Evolutionary conservation across 1,139 yeast genomes (phyloP).

Genomic region (Suhomyces wounanorum): DNA sequence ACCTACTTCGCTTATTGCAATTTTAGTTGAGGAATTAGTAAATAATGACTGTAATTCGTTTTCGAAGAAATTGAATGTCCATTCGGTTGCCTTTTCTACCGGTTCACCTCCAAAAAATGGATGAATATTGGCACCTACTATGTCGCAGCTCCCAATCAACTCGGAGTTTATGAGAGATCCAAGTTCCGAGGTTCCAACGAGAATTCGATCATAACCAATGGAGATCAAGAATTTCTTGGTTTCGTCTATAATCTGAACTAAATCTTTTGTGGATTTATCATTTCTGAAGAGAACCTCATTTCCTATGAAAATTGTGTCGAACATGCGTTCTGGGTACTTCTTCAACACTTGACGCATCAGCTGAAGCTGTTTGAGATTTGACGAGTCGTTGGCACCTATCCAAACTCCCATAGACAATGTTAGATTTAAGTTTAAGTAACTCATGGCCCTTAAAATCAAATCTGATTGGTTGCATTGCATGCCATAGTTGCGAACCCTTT

Average conservation of each 20-base stretch:
- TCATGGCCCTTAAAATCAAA: conserved; percentile 54
- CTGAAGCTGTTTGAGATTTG: conserved; percentile 44
- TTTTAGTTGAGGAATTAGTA: conserved; percentile 28
- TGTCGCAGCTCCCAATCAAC: conserved; percentile 47
- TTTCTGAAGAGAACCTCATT: conserved; percentile 63
- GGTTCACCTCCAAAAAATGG: conserved; percentile 67
- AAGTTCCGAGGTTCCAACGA: conserved; percentile 59
- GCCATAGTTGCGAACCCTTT: conserved; percentile 59
- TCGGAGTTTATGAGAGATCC: conserved; percentile 45
- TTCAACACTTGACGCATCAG: conserved; percentile 45
- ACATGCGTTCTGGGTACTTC: conserved; percentile 46
- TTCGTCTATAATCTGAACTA: conserved; percentile 46
- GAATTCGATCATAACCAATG: conserved; percentile 38
- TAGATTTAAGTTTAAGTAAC: conserved; percentile 51
- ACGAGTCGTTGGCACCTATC: conserved; percentile 50
- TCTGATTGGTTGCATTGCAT: conserved; percentile 64
- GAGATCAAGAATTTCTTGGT: conserved; percentile 39
- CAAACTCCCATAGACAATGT: conserved; percentile 65
- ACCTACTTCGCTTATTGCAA: conserved; percentile 61
- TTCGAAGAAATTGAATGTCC: conserved; percentile 55
- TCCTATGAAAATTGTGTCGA: conserved; percentile 60
- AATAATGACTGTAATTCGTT: conserved; percentile 41
- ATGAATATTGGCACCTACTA: conserved; percentile 65
- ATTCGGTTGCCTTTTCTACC: conserved; percentile 50
- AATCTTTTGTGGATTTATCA: conserved; percentile 42